Base-by-base conservation (phyloP, 495 filamentous ascomycete species). In the Amorphotheca resinae region DNA sequence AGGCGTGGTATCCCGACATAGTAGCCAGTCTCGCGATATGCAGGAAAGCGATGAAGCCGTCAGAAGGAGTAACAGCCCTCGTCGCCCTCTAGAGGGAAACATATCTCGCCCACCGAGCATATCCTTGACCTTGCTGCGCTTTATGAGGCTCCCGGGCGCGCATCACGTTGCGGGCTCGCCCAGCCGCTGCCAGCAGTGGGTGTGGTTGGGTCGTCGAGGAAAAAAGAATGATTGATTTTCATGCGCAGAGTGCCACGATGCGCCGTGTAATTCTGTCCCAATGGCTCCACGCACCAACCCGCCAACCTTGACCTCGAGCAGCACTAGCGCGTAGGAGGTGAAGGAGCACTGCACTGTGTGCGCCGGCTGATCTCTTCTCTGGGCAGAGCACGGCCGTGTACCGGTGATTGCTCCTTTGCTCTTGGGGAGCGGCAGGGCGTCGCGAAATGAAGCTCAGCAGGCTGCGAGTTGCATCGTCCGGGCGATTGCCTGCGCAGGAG, bases 41-140 rank as follows among this genome's bases (percentile, higher is more conserved):
- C 41, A 49, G 40, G 25, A 17, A 44, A 40, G 46, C 46, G 46
- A 44, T 28, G 38, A 15, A 32, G n/a, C n/a, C n/a, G n/a, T n/a
- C n/a, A n/a, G 12, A 17, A 9, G 33, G 17, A 16, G 21, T 11
- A 1, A 32, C 26, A 30, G 12, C 12, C 26, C 26, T 7, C 12
- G 16, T 22, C 17, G 36, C 2, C 36, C 18, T 20, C 1, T 18
- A 2, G 2, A n/a, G 16, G 2, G 3, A 8, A 11, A 39, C n/a
- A n/a, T n/a, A n/a, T n/a, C n/a, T n/a, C n/a, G n/a, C 22, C 34
- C 15, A 37, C 9, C n/a, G 6, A 35, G 6, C 9, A 21, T 20
- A 37, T 4, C 15, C 34, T 20, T 21, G n/a, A 20, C 9, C n/a
- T n/a, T n/a, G n/a, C n/a, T n/a, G n/a, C n/a, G n/a, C n/a, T n/a